Base-by-base conservation (phyloP, 2,329 filamentous ascomycete genomes). In the Sarocladium brachiariae region DNA sequence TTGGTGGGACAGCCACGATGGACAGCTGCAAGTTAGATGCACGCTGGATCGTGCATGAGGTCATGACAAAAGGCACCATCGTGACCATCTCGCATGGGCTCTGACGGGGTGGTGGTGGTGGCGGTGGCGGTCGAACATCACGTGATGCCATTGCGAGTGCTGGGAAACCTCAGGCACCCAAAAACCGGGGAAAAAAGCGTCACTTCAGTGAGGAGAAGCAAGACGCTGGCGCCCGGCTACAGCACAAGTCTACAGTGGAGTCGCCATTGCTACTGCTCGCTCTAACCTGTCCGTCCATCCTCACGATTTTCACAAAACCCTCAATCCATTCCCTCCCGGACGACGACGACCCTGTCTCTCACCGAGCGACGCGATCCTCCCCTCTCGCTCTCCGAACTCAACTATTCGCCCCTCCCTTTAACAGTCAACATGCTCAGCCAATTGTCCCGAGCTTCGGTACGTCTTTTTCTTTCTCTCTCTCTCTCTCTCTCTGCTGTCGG, bases 391-490 rank as follows among this genome's bases (percentile, higher is more conserved):
- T 33, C 33, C 46, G 45, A 48, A 6, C 16, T 18, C 43, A n/a
- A 33, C 14, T n/a, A n/a, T n/a, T n/a, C n/a, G n/a, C n/a, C n/a
- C 24, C 47, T 31, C 38, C 11, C 37, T 65, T 65, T 62, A 59
- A 57, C 58, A 63, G 65, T 69, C 70, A 80, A 70, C 62, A 81
- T 81, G 78, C 70, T 81, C 69, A 67, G 66, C 62, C 74, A 77
- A 67, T 65, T 80, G 55, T 72, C 74, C 63, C 70, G 78, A 70
- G 70, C 69, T 66, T 73, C 77, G 68, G 79, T 82, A 74, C 60
- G 77, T 72, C 50, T 31, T 55, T 24, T 16, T 51, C 23, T 25
- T n/a, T 31, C 27, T 50, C 53, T 49, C 53, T 53, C 23, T 33
- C 50, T 48, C 38, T 46, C 50, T 21, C 33, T 7, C 24, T 30